A percentile compares a stretch with the other conserved stretches of the same genome.
phyloP scores from a whole-genome alignment of 228 moss, liverwort and hornwort species.

The Sphagnum fallax region DNA sequence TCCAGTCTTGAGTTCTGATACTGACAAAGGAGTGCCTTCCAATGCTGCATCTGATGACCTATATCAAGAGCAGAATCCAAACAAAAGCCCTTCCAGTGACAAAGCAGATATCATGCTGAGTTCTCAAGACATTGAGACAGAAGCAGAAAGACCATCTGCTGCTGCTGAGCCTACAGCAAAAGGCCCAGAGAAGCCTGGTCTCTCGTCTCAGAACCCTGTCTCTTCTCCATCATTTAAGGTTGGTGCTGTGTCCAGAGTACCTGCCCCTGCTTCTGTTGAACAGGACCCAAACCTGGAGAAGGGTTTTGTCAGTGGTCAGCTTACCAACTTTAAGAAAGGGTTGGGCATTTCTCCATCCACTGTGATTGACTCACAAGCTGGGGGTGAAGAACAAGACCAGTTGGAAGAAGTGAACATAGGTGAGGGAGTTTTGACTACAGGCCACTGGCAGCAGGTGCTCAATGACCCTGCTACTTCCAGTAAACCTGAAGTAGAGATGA shows the following conservation, averaged over 20 bases:
- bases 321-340: background rate
- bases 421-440: background rate
- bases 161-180: constrained; percentile 3
- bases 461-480: too few species aligned
- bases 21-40: constrained; percentile 36
- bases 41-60: constrained; percentile 16
- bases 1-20: constrained; percentile 21
- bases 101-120: constrained; percentile 7
- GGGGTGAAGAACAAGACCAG: too few species aligned
- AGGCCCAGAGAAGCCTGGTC: background rate
- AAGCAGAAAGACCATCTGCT: constrained; percentile 3
- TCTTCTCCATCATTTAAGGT: constrained; percentile 8
- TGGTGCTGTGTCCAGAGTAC: constrained; percentile 10
- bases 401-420: background rate
- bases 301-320: background rate
- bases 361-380: background rate
- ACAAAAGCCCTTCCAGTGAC: constrained; percentile 11
- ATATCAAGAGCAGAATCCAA: constrained; percentile 7
- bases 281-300: too few species aligned
- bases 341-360: constrained; percentile 2
- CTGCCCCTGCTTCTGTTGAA: background rate
- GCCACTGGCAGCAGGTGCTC: background rate
- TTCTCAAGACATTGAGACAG: constrained; percentile 11
- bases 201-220: background rate
- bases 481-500: background rate